Base-by-base conservation (phyloP, 2,329 filamentous ascomycete genomes). In the Tolypocladium ophioglossoides region DNA sequence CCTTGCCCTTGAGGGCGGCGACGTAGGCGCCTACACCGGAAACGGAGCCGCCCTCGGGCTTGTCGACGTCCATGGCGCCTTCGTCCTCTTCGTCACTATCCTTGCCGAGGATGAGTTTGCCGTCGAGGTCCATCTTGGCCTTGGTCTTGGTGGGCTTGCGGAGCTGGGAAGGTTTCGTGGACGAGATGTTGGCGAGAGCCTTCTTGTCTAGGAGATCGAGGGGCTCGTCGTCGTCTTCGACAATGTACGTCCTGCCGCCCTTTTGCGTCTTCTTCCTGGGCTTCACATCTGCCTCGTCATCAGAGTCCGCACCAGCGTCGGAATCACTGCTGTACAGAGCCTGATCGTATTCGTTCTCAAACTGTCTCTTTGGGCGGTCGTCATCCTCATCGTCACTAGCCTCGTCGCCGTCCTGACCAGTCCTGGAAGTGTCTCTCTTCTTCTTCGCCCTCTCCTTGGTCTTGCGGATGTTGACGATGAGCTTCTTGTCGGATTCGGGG, bases 391-490 rank as follows among this genome's bases (percentile, higher is more conserved):
- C 78, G 3, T 80, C 78, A 7, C 76, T 80, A 18, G 27, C 44
- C 8, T 78, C 83, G 9, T 79, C 86, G 1, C 74, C 79, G 11
- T 75, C 79, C 9, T 74, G 78, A 32, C 78, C 82, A 48, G 74
- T 79, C 61, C 80, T 79, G 46, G 77, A 75, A 1, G 79, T 82
- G 24, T 87, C 87, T 78, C 91, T 95, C 78, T 91, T 91, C 72
- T 86, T 85, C 82, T 96, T 96, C 64, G 82, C 85, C 58, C 92
- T 83, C 70, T 97, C 92, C 69, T 91, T 89, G 38, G 89, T 91
- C 77, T 99, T 99, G 63, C 92, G 87, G 66, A 99, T 96, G 66
- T 97, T 96, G 65, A 85, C 80, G 41, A 99, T 86, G 54, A 99
- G 77, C 71, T 97, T 99, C 62, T 84, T 84, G 71, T 96, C 92